Base-by-base conservation (phyloP, 208 protist genomes). In the Leishmania martiniquensis region DNA sequence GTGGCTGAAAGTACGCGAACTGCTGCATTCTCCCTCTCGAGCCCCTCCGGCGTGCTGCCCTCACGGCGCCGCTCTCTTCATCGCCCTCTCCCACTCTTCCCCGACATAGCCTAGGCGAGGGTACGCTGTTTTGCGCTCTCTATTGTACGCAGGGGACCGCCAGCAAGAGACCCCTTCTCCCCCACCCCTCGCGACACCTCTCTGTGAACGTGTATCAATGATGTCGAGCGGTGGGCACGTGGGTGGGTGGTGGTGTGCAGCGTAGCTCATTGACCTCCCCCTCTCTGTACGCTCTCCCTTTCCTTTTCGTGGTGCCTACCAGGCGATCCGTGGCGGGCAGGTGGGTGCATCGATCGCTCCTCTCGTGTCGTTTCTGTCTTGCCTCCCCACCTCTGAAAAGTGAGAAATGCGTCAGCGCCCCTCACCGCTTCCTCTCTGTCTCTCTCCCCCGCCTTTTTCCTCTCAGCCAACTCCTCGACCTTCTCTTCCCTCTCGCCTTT, bases 221-320 rank as follows among this genome's bases (percentile, higher is more conserved):
- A 63, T 63, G 29, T 39, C 57, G 29, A 6, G 25, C 57, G 22
- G 29, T 37, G 57, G 7, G 29, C 13, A 0, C 29, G 15, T 63
- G n/a, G n/a, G n/a, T n/a, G n/a, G n/a, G n/a, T n/a, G n/a, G n/a
- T n/a, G 57, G 57, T 63, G 12, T 13, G 29, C 12, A 37, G 57
- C 29, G 12, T 29, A 63, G 57, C 4, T 17, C 32, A 17, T 17
- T 22, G 29, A 3, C 1, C 57, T 63, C 9, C 29, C 20, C 29
- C 4, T 63, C 29, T 4, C 6, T 10, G 57, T 37, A 12, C n/a
- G n/a, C n/a, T n/a, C n/a, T n/a, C n/a, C 22, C 52, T 57, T 22
- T 57, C 6, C 17, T 4, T 57, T 6, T 57, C 57, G n/a, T 72
- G 37, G 65, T 54, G 0, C 72, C 87, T n/a, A 82, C 85, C 22